phyloP scores from a whole-genome alignment of 495 filamentous ascomycete species.

The Penicillium steckii region DNA sequence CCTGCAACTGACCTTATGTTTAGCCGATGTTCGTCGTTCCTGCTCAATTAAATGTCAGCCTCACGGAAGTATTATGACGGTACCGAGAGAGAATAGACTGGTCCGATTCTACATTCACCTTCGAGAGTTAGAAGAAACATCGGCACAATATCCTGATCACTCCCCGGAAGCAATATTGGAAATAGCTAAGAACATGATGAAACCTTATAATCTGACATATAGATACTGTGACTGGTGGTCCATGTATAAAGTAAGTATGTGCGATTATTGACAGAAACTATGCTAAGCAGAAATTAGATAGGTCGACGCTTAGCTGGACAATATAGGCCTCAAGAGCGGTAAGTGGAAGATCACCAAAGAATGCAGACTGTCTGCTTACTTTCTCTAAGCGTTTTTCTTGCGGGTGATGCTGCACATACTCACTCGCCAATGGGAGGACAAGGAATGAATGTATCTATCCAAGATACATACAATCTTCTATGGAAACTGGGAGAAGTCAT shows the following conservation, averaged over 20 bases:
- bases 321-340: constrained; percentile 10
- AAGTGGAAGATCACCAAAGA: not conserved
- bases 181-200: constrained; percentile 14
- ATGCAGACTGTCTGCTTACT: constrained; percentile 7
- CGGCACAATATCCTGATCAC: not conserved
- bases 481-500: constrained; percentile 52
- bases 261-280: not conserved
- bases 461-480: constrained; percentile 51
- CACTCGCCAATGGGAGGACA: constrained; percentile 50
- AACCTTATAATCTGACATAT: constrained; percentile 21
- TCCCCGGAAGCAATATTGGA: constrained; percentile 9
- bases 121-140: constrained; percentile 3
- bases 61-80: constrained; percentile 18
- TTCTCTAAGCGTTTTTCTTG: constrained; percentile 39
- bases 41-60: constrained; percentile 11
- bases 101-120: constrained; percentile 20
- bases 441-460: constrained; percentile 54
- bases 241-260: constrained; percentile 13
- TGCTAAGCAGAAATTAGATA: constrained; percentile 4
- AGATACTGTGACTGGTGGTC: constrained; percentile 30
- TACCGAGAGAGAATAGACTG: constrained; percentile 15
- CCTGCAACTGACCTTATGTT: not conserved
- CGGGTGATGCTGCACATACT: constrained; percentile 53
- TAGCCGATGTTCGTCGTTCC: constrained; percentile 14
- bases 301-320: constrained; percentile 8